Conservation (phyloP, 768 basidiomycete genomes). For the Tricholoma hemisulphureum region DNA sequence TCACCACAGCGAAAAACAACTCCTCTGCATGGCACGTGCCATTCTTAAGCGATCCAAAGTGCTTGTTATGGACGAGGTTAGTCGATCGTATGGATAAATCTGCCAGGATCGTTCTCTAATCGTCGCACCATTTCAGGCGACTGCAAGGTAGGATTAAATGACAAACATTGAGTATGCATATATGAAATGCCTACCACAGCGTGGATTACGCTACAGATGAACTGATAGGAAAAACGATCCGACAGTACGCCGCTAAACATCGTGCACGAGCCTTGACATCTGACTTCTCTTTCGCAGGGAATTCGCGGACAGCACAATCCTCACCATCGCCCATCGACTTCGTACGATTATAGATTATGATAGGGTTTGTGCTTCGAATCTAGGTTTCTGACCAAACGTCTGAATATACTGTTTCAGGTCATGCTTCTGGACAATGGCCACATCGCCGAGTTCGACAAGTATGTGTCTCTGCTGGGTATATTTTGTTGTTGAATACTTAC, state of each 20-base stretch:
- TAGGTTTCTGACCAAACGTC: background rate
- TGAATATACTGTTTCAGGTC: constrained; percentile 41
- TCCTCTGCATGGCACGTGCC: constrained; percentile 84
- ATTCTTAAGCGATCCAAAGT: constrained; percentile 74
- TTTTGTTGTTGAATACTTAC: constrained; percentile 28
- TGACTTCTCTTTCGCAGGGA: constrained; percentile 43
- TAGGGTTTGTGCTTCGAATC: constrained; percentile 44
- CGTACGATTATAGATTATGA: constrained; percentile 84
- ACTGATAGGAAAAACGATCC: constrained; percentile 76
- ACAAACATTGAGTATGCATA: background rate
- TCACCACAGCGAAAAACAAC: constrained; percentile 63
- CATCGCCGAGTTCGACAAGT: constrained; percentile 74
- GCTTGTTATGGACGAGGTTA: constrained; percentile 78
- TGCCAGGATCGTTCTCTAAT: constrained; percentile 2
- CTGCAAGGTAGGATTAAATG: constrained; percentile 50
- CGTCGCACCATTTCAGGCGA: constrained; percentile 44
- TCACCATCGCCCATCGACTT: constrained; percentile 81
- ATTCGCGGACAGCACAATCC: constrained; percentile 77
- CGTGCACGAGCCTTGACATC: background rate
- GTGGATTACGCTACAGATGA: constrained; percentile 90
- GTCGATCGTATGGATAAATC: constrained; percentile 1
- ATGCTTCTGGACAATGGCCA: constrained; percentile 77
- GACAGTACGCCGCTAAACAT: constrained; percentile 54
- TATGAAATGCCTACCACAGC: constrained; percentile 25
- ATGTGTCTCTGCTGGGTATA: constrained; percentile 10